These are phyloP conservation scores for Rozella allomycis DNA, from an alignment of 371 early-diverging fungal genomes.

Conservation along the genomic window DNA sequence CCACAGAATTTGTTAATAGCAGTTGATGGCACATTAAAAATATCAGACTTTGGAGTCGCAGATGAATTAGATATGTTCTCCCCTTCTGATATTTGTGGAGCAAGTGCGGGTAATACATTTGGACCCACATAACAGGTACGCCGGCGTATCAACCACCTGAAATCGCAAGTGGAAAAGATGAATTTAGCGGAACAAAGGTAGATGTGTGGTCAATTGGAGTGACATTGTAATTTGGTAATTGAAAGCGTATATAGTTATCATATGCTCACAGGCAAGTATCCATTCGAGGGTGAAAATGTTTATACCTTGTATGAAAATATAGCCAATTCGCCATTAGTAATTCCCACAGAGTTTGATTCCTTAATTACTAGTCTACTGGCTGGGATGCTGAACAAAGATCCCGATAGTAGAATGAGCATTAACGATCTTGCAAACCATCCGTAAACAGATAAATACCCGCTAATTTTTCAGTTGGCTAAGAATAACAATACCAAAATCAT, in stretches of 20 bases:
- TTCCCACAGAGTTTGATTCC: conserved; percentile 1
- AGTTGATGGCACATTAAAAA: conserved; percentile 59
- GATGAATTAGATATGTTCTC: conserved; percentile 19
- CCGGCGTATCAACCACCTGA: conserved; percentile 24
- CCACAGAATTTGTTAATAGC: conserved; percentile 91
- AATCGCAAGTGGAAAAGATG: conserved; percentile 11
- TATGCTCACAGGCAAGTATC: conserved; percentile 20
- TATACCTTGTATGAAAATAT: conserved; percentile 1
- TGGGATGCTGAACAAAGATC: conserved; percentile 1
- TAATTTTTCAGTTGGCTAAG: no score
- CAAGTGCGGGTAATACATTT: no score
- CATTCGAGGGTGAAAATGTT: conserved; percentile 13
- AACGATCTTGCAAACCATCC: no score
- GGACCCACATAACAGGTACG: no score
- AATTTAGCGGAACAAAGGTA: conserved; percentile 13
- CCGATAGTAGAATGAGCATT: no score
- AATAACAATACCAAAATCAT: no score
- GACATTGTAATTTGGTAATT: conserved; percentile 10
- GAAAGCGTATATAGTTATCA: conserved; percentile 11
- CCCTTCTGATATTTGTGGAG: conserved; percentile 6
- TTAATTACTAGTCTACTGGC: neutral
- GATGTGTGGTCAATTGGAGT: conserved; percentile 33
- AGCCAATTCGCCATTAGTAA: neutral
- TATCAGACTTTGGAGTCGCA: conserved; percentile 96
- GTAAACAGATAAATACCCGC: no score